These are phyloP conservation scores for Hydrangea macrophylla DNA, from an alignment of 148 eudicot genomes.

Conservation along the genomic window DNA sequence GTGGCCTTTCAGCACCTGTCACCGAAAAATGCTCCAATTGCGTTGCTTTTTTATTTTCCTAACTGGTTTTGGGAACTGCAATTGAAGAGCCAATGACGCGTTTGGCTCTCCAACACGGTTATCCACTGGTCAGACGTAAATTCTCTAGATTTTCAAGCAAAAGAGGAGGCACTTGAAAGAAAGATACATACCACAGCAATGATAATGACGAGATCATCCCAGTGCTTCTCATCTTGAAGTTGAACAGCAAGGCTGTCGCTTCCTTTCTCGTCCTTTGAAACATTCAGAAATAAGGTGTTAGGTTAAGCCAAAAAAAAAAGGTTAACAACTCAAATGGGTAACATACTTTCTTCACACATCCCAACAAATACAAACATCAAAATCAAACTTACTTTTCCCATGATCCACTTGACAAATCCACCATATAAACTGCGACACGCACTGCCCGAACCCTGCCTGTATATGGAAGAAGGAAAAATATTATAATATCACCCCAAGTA, in stretches of 20 bases:
- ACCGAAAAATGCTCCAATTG: too few species aligned
- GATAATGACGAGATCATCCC: constrained; percentile 93
- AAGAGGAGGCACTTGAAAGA: constrained; percentile 1
- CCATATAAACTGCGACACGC: constrained; percentile 96
- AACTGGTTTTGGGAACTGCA: too few species aligned
- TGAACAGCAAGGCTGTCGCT: constrained; percentile 91
- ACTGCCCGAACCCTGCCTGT: constrained; percentile 97
- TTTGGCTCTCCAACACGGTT: too few species aligned
- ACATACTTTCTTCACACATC: background rate
- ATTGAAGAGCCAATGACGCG: too few species aligned
- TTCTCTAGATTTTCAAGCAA: background rate
- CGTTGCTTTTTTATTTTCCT: too few species aligned
- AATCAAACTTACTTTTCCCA: constrained; percentile 73
- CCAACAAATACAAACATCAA: constrained; percentile 3
- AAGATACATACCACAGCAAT: constrained; percentile 80
- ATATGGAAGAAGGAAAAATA: constrained; percentile 14
- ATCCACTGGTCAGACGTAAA: background rate
- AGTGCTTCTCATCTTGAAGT: constrained; percentile 92
- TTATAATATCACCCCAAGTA: background rate
- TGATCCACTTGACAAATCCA: constrained; percentile 95
- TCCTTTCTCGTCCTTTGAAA: constrained; percentile 70
- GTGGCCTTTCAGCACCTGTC: too few species aligned
- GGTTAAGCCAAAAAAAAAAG: too few species aligned
- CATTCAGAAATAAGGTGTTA: constrained; percentile 11
- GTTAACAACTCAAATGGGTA: background rate